A percentile compares a stretch with the other conserved stretches of the same genome.
Conservation (phyloP, 73 alveolate genomes). For the Tetrahymena borealis region DNA sequence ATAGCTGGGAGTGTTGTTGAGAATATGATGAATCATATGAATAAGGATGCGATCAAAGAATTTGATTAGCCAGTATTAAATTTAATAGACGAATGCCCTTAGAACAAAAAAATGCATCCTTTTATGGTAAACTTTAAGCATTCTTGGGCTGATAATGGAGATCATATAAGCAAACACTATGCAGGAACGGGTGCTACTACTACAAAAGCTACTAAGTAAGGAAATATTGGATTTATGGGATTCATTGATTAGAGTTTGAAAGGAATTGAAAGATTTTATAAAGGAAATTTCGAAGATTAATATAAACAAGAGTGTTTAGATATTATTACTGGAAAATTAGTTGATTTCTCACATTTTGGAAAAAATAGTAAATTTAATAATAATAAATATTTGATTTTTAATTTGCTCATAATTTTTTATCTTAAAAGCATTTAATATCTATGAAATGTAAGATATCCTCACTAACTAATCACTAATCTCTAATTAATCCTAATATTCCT, state of each 20-base stretch:
- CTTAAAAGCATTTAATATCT: too few relatives aligned
- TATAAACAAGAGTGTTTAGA: background rate
- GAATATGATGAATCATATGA: background rate
- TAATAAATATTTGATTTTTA: background rate
- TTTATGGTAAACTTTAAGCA: conserved; percentile 10
- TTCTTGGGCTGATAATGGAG: conserved; percentile 25
- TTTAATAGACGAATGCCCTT: background rate
- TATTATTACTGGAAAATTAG: background rate
- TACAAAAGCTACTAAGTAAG: background rate
- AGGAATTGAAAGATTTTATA: background rate
- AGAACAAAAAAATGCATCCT: conserved; percentile 11
- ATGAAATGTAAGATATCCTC: too few relatives aligned
- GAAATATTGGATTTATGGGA: background rate
- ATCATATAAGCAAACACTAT: background rate
- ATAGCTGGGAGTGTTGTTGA: background rate
- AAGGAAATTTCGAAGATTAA: background rate
- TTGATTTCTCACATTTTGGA: background rate
- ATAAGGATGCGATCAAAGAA: background rate
- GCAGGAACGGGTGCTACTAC: background rate
- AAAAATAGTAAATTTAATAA: background rate
- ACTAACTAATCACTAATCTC: too few relatives aligned
- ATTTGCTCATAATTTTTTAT: too few relatives aligned
- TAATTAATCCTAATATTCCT: too few relatives aligned
- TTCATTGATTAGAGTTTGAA: background rate
- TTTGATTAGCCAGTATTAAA: background rate